These are phyloP conservation scores for Beauveria brongniartii DNA, from an alignment of 2,329 filamentous ascomycete species.

Conservation along the genomic window DNA sequence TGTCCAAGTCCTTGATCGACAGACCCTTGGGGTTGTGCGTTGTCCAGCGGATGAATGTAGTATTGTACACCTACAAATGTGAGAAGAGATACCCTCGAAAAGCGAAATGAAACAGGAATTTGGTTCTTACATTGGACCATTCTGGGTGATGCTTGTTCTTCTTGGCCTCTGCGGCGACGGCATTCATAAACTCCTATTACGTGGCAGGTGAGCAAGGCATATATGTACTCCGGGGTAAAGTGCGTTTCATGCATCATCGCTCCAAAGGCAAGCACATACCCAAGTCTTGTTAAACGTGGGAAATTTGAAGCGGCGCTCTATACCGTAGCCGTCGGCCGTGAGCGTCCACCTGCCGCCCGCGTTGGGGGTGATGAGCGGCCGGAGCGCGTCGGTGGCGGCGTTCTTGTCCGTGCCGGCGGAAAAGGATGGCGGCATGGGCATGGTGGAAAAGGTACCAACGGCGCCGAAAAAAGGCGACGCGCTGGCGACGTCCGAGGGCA, in stretches of 20 bases:
- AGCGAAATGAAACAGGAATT: neutral
- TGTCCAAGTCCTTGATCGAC: conserved; percentile 52
- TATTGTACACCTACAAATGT: conserved; percentile 54
- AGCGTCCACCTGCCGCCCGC: conserved; percentile 41
- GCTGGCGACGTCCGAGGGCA: conserved; percentile 4
- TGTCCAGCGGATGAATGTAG: conserved; percentile 63
- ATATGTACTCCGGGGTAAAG: neutral
- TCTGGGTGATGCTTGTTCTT: conserved; percentile 64
- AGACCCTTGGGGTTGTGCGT: conserved; percentile 60
- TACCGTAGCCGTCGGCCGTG: conserved; percentile 39
- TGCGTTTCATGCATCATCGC: neutral
- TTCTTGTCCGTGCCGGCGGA: conserved; percentile 37
- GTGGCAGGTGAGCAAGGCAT: neutral
- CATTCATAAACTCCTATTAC: conserved; percentile 64
- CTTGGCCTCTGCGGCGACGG: conserved; percentile 59
- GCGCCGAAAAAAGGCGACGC: conserved; percentile 5
- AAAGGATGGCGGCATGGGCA: conserved; percentile 29
- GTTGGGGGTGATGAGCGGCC: conserved; percentile 32
- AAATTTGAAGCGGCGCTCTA: conserved; percentile 55
- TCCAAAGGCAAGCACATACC: conserved; percentile 33
- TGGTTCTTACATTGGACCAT: conserved; percentile 58
- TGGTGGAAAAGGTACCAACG: conserved; percentile 14
- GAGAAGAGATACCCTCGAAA: neutral
- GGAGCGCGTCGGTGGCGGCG: conserved; percentile 26
- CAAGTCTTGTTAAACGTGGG: conserved; percentile 59